Evolutionary conservation across 306 rosid species (phyloP), one percentile per base, ranked within the genome.

Genomic region (Adenanthera pavonina): DNA sequence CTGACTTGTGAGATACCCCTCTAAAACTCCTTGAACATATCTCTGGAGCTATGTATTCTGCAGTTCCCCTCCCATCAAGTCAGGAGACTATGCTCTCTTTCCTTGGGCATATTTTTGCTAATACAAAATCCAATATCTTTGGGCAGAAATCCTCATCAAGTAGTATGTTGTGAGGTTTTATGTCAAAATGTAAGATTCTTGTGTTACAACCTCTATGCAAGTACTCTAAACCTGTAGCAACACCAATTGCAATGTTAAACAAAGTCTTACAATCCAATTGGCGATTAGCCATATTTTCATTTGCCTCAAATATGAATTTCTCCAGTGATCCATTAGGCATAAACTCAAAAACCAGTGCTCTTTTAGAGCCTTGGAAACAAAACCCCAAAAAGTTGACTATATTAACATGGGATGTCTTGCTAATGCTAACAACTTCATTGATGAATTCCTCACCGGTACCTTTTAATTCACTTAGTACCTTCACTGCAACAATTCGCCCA

Each of bases 41-140:
- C 25, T 88, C 84, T 0, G 84, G 87, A 47, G 89, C 89, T 13
- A 88, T 88, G 43, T 88, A 85, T 47, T 86, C 81, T 14, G 7
- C 62, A 2, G 88, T 85, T 4, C 85, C 88, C 38, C 82, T 77
- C 0, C 77, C 77, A 34, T 53, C 8, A 13, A 14, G 0, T 47
- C 77, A 52, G 0, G 82, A 85, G 0, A 85, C 54, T 6, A 64
- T 57, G 4, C 88, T 85, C 2, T 76, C 85, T 0, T 56, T 48
- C 7, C 0, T 30, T 0, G 36, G 36, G 10, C 85, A 81, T 17
- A 85, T 25, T 56, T 77, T 85, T 2, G 85, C 82, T 7, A 81
- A 82, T 34, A 85, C 88, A 3, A 85, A 85, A 64, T 85, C 88
- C 0, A 77, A 71, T 2, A 85, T 56, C 64, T 77, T 76, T 8